Conservation (phyloP, 495 filamentous ascomycete species). For the Tuber indicum region DNA sequence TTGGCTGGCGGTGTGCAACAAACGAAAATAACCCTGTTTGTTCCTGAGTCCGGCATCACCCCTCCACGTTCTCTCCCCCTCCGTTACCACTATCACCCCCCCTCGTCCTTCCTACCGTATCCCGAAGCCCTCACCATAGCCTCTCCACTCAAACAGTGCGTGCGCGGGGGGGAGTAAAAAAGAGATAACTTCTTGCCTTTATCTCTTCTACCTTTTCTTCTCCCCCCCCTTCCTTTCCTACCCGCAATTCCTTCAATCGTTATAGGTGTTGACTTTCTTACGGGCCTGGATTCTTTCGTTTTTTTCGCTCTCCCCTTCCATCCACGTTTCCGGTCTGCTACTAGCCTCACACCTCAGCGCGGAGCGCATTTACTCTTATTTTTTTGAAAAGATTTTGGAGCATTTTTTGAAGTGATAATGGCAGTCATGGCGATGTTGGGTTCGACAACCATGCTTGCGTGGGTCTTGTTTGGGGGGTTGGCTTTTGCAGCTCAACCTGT, state of each 20-base stretch:
- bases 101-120: not conserved
- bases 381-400: not conserved
- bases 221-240: not conserved
- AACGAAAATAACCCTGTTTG: not conserved
- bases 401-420: not conserved
- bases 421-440: not conserved
- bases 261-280: constrained; percentile 2
- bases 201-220: not conserved
- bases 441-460: not conserved
- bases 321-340: not conserved
- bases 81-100: not conserved
- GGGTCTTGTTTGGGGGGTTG: not conserved
- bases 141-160: not conserved
- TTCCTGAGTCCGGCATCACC: not conserved
- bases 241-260: not conserved
- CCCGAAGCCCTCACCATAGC: not conserved
- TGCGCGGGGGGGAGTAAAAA: not conserved
- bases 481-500: not conserved
- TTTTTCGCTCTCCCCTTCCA: not conserved
- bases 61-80: not conserved
- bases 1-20: not conserved
- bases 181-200: not conserved
- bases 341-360: constrained; percentile 1
- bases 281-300: not conserved
- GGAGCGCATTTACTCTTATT: constrained; percentile 6